Base-by-base conservation (phyloP, 352 stramenopile species). In the Phytopythium boreale region DNA sequence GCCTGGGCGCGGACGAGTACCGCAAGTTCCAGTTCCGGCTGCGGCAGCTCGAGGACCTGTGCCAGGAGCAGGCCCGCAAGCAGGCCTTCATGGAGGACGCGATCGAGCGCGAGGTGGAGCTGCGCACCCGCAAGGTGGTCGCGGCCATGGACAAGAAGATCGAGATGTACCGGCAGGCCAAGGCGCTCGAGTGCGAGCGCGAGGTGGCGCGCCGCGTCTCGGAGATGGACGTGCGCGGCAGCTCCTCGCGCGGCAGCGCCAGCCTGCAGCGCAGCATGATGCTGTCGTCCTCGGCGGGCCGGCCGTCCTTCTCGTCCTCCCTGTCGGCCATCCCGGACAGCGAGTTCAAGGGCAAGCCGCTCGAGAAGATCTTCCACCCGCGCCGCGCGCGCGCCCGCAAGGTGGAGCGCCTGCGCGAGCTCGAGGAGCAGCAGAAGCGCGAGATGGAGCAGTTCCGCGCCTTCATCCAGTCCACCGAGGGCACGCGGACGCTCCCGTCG, bases 361-460 rank as follows among this genome's bases (percentile, higher is more conserved):
- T 91, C 20, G 85, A 93, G 24, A 90, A 90, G 66, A 68, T 93
- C 37, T 76, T 95, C 39, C 84, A 93, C 62, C 86, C 84, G 14
- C 80, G 84, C 8, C 82, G 81, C n/a, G 80, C 77, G n/a, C 75
- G 76, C 3, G 55, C 55, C 6, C 79, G 80, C 27, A 80, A 83
- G 15, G 59, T 88, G 52, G 82, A 92, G 66, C 64, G 86, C 39
- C 65, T 91, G 67, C 82, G 76, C 44, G 76, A 91, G 67, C 80
- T 74, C 20, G 84, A 93, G 57, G 79, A 93, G 64, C 77, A 84
- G 24, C 84, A 92, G 62, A 87, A 90, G 62, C 76, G 76, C 31
- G 86, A 95, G 66, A 92, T 95, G 84, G 84, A 95, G 67, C 84
- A 95, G 62, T 95, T 95, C 64, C 82, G 84, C n/a, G 82, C 90